These are phyloP conservation scores for Candida frijolesensis DNA, from an alignment of 1,139 yeast species.

Conservation along the genomic window DNA sequence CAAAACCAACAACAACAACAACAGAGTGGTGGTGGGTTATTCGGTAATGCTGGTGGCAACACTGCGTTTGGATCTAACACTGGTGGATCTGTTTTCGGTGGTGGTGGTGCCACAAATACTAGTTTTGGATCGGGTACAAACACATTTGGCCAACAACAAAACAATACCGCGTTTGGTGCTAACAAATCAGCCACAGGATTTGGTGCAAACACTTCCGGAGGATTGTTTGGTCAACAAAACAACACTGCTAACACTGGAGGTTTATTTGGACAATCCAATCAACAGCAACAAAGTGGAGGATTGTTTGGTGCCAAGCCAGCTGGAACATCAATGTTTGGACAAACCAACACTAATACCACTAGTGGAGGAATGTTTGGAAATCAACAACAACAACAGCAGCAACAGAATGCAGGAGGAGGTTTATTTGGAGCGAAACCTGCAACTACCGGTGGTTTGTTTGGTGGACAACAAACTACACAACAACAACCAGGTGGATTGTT, in stretches of 20 bases:
- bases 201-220: conserved; percentile 20
- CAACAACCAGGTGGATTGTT: conserved; percentile 29
- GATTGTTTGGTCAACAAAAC: conserved; percentile 20
- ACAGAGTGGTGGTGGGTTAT: conserved; percentile 21
- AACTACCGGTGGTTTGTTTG: conserved; percentile 19
- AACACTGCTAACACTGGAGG: conserved; percentile 22
- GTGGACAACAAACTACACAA: conserved; percentile 20
- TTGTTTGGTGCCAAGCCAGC: conserved; percentile 25
- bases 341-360: conserved; percentile 9
- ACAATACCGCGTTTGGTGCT: conserved; percentile 21
- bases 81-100: conserved; percentile 19
- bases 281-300: conserved; percentile 21
- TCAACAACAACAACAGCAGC: conserved; percentile 15
- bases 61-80: conserved; percentile 18
- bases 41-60: conserved; percentile 16
- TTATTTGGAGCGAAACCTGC: conserved; percentile 32
- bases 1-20: conserved; percentile 12
- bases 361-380: conserved; percentile 13
- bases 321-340: conserved; percentile 15
- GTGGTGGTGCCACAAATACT: conserved; percentile 23
- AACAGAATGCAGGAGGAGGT: conserved; percentile 21
- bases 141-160: conserved; percentile 20
- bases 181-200: conserved; percentile 22
- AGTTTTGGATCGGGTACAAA: conserved; percentile 20
- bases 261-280: conserved; percentile 30